phyloP scores from a whole-genome alignment of 2,329 filamentous ascomycete genomes.

The Trichocomaceae sp. region DNA sequence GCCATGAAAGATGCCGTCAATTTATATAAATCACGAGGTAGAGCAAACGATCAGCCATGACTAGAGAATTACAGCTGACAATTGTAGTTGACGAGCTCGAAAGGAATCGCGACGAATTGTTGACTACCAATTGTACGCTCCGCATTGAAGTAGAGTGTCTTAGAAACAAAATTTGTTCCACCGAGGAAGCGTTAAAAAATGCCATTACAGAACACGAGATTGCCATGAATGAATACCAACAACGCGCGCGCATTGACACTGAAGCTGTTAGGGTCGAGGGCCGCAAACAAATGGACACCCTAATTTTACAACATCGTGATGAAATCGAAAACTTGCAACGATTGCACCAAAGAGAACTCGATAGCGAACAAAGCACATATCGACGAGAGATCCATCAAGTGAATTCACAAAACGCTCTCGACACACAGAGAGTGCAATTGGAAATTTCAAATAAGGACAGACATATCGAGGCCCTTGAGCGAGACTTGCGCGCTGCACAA shows the following conservation, averaged over 20 bases:
- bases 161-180: conserved; percentile 46
- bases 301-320: conserved; percentile 58
- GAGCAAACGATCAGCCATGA: neutral
- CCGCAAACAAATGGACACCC: conserved; percentile 50
- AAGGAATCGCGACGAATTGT: conserved; percentile 44
- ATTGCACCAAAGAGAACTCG: conserved; percentile 58
- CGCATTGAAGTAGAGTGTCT: conserved; percentile 62
- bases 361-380: conserved; percentile 49
- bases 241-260: conserved; percentile 45
- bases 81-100: conserved; percentile 53
- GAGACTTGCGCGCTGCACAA: conserved; percentile 36
- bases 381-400: conserved; percentile 36
- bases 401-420: conserved; percentile 28
- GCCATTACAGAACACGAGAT: conserved; percentile 47
- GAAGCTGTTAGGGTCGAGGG: conserved; percentile 37
- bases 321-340: conserved; percentile 60
- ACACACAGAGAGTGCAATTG: conserved; percentile 36
- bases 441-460: conserved; percentile 50
- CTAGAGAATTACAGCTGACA: conserved; percentile 9
- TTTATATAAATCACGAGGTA: conserved; percentile 68
- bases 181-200: conserved; percentile 47
- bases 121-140: conserved; percentile 48
- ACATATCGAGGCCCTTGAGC: conserved; percentile 43
- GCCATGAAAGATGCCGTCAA: conserved; percentile 68
- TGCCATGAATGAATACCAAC: conserved; percentile 46